Conservation (phyloP, 2,329 filamentous ascomycete genomes). For the Tolypocladium ovalisporum region DNA sequence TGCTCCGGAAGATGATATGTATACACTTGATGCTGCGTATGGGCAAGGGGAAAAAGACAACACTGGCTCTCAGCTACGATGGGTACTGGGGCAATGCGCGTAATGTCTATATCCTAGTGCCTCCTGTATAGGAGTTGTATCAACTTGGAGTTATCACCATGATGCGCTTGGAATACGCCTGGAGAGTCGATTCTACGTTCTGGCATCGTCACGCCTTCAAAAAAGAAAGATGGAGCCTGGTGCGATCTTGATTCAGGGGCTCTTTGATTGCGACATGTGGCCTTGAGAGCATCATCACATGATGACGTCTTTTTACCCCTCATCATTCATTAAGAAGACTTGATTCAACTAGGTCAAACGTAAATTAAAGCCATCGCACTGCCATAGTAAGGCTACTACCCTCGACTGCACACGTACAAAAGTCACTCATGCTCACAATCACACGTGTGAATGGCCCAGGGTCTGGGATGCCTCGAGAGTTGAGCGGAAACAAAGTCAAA, state of each 20-base stretch:
- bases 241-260: too few species aligned
- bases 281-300: too few species aligned
- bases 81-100: slow-evolving; percentile 5
- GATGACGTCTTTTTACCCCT: too few species aligned
- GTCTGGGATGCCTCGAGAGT: background rate
- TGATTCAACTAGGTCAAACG: too few species aligned
- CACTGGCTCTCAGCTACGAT: slow-evolving; percentile 10
- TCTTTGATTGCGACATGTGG: too few species aligned
- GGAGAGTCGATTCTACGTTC: background rate
- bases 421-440: too few species aligned
- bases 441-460: background rate
- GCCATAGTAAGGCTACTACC: too few species aligned
- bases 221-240: too few species aligned
- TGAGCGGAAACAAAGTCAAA: background rate
- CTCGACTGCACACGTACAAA: too few species aligned
- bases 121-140: background rate
- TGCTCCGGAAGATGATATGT: background rate
- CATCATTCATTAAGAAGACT: too few species aligned
- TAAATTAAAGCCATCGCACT: too few species aligned
- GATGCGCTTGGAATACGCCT: background rate
- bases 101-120: background rate
- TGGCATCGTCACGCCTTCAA: too few species aligned
- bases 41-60: slow-evolving; percentile 7
- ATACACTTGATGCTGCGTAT: background rate
- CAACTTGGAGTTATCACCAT: background rate